Conservation (phyloP, 176 grass and related monocot species). For the Urochloa ruziziensis region DNA sequence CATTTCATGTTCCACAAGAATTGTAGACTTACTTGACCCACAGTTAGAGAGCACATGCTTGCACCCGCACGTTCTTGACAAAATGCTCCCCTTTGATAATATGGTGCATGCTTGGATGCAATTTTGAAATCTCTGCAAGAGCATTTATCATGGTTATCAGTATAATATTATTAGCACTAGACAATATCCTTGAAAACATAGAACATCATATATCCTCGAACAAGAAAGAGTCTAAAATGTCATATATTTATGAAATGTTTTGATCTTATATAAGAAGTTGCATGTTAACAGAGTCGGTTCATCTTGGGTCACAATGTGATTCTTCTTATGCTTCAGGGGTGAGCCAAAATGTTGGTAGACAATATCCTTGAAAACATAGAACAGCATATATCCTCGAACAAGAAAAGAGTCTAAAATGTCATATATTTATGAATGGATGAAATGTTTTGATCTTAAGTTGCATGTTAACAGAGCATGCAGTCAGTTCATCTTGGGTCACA, state of each 20-base stretch:
- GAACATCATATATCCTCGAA: neutral
- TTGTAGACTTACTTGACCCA: neutral
- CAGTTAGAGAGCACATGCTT: neutral
- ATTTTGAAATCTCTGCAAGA: neutral
- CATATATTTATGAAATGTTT: neutral
- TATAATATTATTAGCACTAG: neutral
- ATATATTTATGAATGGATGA: neutral
- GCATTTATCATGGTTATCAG: neutral
- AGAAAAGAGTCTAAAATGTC: no score
- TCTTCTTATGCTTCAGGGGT: slow-evolving; percentile 33
- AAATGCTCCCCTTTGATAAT: neutral
- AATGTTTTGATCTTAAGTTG: slow-evolving; percentile 13
- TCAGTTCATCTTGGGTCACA: slow-evolving; percentile 14
- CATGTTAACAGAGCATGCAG: neutral
- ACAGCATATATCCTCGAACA: no score
- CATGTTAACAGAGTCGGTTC: slow-evolving; percentile 10
- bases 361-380: no score
- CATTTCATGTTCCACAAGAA: neutral
- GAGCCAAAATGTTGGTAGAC: no score
- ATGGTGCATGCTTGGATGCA: neutral
- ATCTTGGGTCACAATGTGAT: slow-evolving; percentile 31
- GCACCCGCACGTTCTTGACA: neutral
- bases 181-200: neutral
- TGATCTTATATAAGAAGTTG: no score
- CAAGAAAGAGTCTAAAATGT: neutral